Evolutionary conservation across 805 yeast genomes (phyloP).

Genomic region (Blastobotrys muscicola): DNA sequence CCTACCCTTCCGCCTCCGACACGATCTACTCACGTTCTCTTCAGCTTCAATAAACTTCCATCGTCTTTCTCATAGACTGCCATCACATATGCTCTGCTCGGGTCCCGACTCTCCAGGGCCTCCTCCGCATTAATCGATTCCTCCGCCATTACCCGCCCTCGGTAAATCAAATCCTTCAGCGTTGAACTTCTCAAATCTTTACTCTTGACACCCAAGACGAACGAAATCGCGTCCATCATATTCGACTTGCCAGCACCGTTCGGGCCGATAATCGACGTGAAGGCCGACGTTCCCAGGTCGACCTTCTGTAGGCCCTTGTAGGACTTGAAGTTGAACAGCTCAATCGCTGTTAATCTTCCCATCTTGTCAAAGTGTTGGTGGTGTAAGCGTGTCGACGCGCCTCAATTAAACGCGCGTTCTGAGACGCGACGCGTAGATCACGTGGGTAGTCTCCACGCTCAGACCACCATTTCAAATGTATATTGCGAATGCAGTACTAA

Average conservation of each 20-base stretch:
- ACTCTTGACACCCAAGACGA: constrained; percentile 79
- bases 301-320: constrained; percentile 67
- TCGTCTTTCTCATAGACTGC: constrained; percentile 58
- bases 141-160: constrained; percentile 44
- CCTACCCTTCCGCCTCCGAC: background rate
- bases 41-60: constrained; percentile 51
- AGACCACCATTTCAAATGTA: no score
- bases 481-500: no score
- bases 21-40: constrained; percentile 40
- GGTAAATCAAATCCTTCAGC: constrained; percentile 67
- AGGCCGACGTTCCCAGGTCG: constrained; percentile 71
- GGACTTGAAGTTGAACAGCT: constrained; percentile 82
- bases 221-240: constrained; percentile 95
- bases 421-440: background rate
- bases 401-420: background rate
- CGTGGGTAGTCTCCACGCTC: background rate
- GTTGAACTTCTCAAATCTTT: constrained; percentile 65
- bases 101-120: constrained; percentile 26
- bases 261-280: constrained; percentile 94
- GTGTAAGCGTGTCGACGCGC: background rate
- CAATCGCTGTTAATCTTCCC: constrained; percentile 79
- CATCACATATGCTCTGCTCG: constrained; percentile 60
- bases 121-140: constrained; percentile 20
- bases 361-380: constrained; percentile 37
- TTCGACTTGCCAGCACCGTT: constrained; percentile 97